Percentiles rank a stretch among this genome's conserved stretches.
phyloP scores from a whole-genome alignment of 75 land plant species.

The Picea glauca region DNA sequence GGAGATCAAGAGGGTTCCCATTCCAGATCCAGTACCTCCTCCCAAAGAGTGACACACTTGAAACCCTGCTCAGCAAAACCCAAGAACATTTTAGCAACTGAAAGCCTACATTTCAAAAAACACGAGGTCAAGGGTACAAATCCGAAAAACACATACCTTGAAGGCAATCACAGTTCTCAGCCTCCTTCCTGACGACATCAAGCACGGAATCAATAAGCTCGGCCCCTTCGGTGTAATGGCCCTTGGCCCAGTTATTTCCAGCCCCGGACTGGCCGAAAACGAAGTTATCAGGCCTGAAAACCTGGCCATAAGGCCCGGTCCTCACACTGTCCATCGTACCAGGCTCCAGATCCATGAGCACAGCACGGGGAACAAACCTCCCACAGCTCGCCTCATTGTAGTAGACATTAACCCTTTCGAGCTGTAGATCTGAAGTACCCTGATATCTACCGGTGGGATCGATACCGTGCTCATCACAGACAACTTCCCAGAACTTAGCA shows the following conservation, averaged over 20 bases:
- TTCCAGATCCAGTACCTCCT: slow-evolving; percentile 54
- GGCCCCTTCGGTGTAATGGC: slow-evolving; percentile 58
- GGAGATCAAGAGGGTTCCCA: slow-evolving; percentile 36
- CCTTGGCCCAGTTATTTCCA: slow-evolving; percentile 50
- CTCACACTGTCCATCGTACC: slow-evolving; percentile 30
- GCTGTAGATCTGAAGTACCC: slow-evolving; percentile 22
- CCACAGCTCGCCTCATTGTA: slow-evolving; percentile 30
- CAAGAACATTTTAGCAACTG: too few relatives aligned
- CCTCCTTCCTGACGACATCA: slow-evolving; percentile 50
- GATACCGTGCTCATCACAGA: slow-evolving; percentile 33
- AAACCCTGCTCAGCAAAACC: slow-evolving; percentile 16
- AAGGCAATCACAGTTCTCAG: slow-evolving; percentile 40
- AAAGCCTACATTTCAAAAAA: too few relatives aligned
- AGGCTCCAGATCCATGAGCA: slow-evolving; percentile 29
- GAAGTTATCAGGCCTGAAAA: slow-evolving; percentile 45
- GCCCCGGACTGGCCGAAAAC: slow-evolving; percentile 55
- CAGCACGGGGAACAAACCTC: slow-evolving; percentile 20
- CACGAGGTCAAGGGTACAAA: neutral
- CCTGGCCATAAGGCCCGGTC: slow-evolving; percentile 27
- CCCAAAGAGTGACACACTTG: slow-evolving; percentile 52
- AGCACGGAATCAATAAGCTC: slow-evolving; percentile 58
- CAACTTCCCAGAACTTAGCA: slow-evolving; percentile 39
- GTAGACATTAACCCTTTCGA: slow-evolving; percentile 21
- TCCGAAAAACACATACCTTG: neutral
- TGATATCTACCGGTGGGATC: slow-evolving; percentile 28